Evolutionary conservation across 2,329 filamentous ascomycete species (phyloP).

Genomic region (Ramichloridium luteum): DNA sequence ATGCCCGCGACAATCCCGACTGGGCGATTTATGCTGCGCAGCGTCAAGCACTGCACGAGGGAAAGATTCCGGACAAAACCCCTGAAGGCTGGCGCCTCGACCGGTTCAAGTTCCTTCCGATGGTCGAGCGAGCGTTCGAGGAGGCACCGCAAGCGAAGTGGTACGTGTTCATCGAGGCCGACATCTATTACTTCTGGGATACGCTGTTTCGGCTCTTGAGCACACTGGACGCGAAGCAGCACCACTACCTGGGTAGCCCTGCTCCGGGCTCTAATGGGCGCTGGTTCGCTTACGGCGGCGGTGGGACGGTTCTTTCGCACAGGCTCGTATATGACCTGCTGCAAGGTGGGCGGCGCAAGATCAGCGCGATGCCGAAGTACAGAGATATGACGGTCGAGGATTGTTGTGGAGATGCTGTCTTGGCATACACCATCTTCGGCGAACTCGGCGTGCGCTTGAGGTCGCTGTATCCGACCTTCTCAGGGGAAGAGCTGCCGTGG

Average conservation of each 20-base stretch:
- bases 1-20: slow-evolving; percentile 1
- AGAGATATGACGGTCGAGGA: neutral
- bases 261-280: slow-evolving; percentile 5
- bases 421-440: neutral
- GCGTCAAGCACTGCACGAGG: neutral
- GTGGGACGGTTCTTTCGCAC: slow-evolving; percentile 4
- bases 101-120: slow-evolving; percentile 43
- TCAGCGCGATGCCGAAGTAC: too few species aligned
- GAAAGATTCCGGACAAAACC: neutral
- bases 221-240: slow-evolving; percentile 8
- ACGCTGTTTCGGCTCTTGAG: slow-evolving; percentile 16
- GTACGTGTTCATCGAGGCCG: slow-evolving; percentile 43
- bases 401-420: slow-evolving; percentile 2
- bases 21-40: neutral
- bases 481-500: neutral
- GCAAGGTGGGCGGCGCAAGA: too few species aligned
- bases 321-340: too few species aligned
- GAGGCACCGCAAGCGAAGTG: slow-evolving; percentile 36
- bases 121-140: slow-evolving; percentile 37
- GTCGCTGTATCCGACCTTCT: slow-evolving; percentile 2
- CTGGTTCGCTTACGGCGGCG: slow-evolving; percentile 5
- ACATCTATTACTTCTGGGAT: slow-evolving; percentile 36
- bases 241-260: slow-evolving; percentile 12
- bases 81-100: slow-evolving; percentile 37
- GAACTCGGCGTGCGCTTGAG: neutral